A percentile compares a stretch with the other conserved stretches of the same genome.
These are phyloP conservation scores for Massariosphaeria phaeospora DNA, from an alignment of 495 filamentous ascomycete genomes.

Conservation along the genomic window DNA sequence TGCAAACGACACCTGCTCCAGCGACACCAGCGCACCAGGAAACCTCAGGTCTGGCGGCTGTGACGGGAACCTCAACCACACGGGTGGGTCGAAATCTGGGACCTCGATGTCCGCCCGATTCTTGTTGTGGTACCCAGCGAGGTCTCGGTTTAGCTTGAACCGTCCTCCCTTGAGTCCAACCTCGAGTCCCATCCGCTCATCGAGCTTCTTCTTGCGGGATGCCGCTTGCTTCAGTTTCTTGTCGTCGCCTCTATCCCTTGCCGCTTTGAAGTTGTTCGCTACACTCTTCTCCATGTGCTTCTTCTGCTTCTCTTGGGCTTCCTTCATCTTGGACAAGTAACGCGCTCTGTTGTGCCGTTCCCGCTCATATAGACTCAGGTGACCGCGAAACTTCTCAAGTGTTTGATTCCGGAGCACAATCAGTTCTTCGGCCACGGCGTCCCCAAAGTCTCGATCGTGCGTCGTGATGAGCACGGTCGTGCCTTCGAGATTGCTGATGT, in stretches of 20 bases:
- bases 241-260: conserved; percentile 67
- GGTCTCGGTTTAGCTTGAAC: conserved; percentile 75
- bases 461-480: conserved; percentile 66
- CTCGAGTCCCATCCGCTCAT: conserved; percentile 70
- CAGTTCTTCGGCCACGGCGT: conserved; percentile 68
- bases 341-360: conserved; percentile 60
- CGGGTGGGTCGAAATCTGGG: conserved; percentile 57
- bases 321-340: conserved; percentile 66
- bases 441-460: conserved; percentile 72
- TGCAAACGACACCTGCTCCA: conserved; percentile 60
- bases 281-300: conserved; percentile 74
- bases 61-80: conserved; percentile 51
- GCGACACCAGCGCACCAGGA: conserved; percentile 63
- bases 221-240: conserved; percentile 76
- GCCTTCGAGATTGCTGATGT: conserved; percentile 53
- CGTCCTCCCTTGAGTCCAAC: conserved; percentile 62
- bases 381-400: conserved; percentile 64
- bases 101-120: conserved; percentile 63
- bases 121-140: conserved; percentile 54
- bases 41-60: conserved; percentile 64
- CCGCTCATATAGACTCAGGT: conserved; percentile 62
- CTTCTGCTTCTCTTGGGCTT: conserved; percentile 69
- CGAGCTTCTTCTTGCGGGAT: conserved; percentile 72
- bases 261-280: conserved; percentile 60
- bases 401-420: conserved; percentile 64